Evolutionary conservation across 2,329 filamentous ascomycete species (phyloP), one percentile per base, ranked within the genome.

Genomic region (Penicillium expansum): DNA sequence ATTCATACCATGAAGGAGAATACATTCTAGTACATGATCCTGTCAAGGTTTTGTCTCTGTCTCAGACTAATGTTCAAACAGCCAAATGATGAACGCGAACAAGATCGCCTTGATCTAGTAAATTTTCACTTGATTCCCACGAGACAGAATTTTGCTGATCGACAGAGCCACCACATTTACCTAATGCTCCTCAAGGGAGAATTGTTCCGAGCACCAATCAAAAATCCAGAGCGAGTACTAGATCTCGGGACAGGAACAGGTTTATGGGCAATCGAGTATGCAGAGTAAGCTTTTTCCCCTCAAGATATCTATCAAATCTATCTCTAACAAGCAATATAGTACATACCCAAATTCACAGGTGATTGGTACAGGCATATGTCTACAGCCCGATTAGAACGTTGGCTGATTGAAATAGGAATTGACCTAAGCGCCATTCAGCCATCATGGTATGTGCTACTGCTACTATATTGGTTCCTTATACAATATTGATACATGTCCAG

Each of bases 241-340:
- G 72, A 74, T 55, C 62, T 74, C 22, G 72, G 72, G 2, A 74
- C 72, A 3, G 72, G 72, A 0, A 74, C 72, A 3, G 72, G 72
- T 1, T 71, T 74, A 42, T 74, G 72, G 72, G 71, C 72, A 16
- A 71, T 74, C 32, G 73, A 73, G 43, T 71, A 69, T 59, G 70
- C 69, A 37, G 76, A 75, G 67, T 72, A 65, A 61, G 69, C 18
- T 7, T 20, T 20, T 39, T 10, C 7, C 0, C 7, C 33, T 4
- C 20, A n/a, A 11, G 37, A 37, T 16, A 5, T 38, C 18, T 27
- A 13, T 52, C 32, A 38, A 24, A n/a, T 14, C 16, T 18, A 14
- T 14, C 27, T 29, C 59, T 59, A 39, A 60, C 44, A 32, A 14
- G 20, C 13, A 6, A n/a, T 39, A 8, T 48, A 71, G 69, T 42